Evolutionary conservation across 2,329 filamentous ascomycete species (phyloP).

Genomic region (Hymenoscyphus infarciens): DNA sequence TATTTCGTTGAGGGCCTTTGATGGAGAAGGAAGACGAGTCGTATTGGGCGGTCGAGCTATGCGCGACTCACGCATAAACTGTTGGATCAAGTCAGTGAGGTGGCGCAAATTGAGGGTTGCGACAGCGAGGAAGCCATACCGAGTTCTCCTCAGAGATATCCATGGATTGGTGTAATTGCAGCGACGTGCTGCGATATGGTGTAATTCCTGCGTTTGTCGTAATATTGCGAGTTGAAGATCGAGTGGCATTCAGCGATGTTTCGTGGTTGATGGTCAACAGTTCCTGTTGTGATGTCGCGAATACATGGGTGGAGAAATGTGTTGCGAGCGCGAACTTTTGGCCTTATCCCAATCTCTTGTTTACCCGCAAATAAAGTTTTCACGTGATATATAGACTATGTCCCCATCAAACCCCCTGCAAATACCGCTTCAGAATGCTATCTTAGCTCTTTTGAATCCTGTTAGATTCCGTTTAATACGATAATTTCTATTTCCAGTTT

Average conservation of each 20-base stretch:
- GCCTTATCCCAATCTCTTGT: neutral
- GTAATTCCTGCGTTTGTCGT: neutral
- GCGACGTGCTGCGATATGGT: neutral
- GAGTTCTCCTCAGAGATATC: conserved; percentile 30
- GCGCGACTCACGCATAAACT: conserved; percentile 32
- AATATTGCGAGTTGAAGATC: neutral
- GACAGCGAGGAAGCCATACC: conserved; percentile 17
- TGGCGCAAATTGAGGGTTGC: neutral
- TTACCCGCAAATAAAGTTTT: no score
- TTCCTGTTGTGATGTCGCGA: neutral
- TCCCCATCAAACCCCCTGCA: no score
- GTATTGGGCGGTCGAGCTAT: conserved; percentile 29
- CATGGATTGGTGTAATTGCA: conserved; percentile 15
- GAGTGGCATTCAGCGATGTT: neutral
- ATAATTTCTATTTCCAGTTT: no score
- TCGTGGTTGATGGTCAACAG: neutral
- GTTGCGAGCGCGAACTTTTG: neutral
- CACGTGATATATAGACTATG: no score
- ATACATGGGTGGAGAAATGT: neutral
- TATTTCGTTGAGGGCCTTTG: conserved; percentile 48
- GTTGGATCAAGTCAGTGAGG: conserved; percentile 13
- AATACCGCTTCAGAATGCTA: no score
- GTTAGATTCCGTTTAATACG: no score
- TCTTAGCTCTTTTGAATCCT: no score
- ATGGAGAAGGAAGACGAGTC: conserved; percentile 31